Percentiles rank a stretch among this genome's conserved stretches.
Evolutionary conservation across 2,329 filamentous ascomycete species (phyloP).

Genomic region (Ceratocystis harringtonii): DNA sequence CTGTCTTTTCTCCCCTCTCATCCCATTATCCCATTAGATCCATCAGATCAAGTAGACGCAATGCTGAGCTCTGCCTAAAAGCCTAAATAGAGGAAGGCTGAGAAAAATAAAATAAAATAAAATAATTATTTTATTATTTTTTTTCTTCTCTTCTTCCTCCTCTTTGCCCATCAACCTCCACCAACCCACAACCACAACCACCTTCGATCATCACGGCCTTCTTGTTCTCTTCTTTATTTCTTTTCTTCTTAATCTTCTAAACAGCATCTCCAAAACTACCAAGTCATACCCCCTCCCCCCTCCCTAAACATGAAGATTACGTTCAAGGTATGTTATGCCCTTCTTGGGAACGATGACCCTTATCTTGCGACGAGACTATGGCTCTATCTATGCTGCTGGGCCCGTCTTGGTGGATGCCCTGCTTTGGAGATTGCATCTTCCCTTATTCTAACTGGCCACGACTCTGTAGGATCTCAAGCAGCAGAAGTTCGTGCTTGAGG

Average conservation of each 20-base stretch:
- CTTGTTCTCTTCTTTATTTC: background rate
- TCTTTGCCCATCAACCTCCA: background rate
- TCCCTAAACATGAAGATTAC: constrained; percentile 49
- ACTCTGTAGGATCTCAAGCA: constrained; percentile 77
- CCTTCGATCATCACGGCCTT: background rate
- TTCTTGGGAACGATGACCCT: no score
- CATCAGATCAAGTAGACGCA: background rate
- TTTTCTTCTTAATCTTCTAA: background rate
- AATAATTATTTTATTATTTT: background rate
- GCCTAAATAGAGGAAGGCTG: background rate
- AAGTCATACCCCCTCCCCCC: background rate
- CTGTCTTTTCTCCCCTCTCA: background rate
- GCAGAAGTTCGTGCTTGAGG: constrained; percentile 93
- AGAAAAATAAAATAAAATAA: background rate
- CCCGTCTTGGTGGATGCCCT: background rate
- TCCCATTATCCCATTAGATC: no score
- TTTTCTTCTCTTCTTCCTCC: background rate
- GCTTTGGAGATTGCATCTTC: constrained; percentile 4
- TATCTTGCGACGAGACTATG: no score
- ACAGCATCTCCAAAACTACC: no score
- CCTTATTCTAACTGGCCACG: background rate
- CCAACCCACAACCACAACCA: no score
- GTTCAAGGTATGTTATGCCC: constrained; percentile 38
- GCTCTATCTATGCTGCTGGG: no score
- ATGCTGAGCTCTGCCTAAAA: background rate